Evolutionary conservation across 2,329 filamentous ascomycete species (phyloP).

Genomic region (Paramyrothecium sp.): DNA sequence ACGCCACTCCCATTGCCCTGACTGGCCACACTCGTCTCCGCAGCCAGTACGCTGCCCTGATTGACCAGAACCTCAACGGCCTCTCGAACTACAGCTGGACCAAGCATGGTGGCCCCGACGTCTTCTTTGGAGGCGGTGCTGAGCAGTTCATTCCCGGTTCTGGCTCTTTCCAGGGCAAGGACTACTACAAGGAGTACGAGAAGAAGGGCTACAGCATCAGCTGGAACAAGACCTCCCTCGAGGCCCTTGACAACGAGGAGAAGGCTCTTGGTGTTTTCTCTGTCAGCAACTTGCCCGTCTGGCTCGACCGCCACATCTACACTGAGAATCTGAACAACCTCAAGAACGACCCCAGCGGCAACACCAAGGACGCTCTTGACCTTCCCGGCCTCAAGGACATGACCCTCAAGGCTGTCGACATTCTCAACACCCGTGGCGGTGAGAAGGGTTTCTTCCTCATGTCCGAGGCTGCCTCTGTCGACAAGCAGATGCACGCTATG

Average conservation of each 20-base stretch:
- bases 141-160: conserved; percentile 73
- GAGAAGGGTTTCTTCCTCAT: conserved; percentile 83
- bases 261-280: conserved; percentile 78
- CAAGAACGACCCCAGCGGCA: conserved; percentile 68
- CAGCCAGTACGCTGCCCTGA: conserved; percentile 66
- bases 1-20: conserved; percentile 78
- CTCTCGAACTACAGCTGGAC: conserved; percentile 82
- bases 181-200: conserved; percentile 78
- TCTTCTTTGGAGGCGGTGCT: conserved; percentile 79
- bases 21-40: conserved; percentile 72
- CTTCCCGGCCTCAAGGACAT: conserved; percentile 85
- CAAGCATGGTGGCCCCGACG: conserved; percentile 70
- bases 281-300: conserved; percentile 73
- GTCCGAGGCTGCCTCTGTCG: conserved; percentile 81
- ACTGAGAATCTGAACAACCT: conserved; percentile 64
- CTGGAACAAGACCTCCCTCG: conserved; percentile 71
- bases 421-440: conserved; percentile 65
- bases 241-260: conserved; percentile 52
- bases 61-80: conserved; percentile 75
- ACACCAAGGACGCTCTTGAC: conserved; percentile 63
- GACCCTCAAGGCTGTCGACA: conserved; percentile 82
- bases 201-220: conserved; percentile 71
- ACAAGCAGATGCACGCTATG: conserved; percentile 85
- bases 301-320: conserved; percentile 85
- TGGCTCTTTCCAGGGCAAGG: conserved; percentile 64